Base-by-base conservation (phyloP, 805 yeast species). In the Candida chilensis region DNA sequence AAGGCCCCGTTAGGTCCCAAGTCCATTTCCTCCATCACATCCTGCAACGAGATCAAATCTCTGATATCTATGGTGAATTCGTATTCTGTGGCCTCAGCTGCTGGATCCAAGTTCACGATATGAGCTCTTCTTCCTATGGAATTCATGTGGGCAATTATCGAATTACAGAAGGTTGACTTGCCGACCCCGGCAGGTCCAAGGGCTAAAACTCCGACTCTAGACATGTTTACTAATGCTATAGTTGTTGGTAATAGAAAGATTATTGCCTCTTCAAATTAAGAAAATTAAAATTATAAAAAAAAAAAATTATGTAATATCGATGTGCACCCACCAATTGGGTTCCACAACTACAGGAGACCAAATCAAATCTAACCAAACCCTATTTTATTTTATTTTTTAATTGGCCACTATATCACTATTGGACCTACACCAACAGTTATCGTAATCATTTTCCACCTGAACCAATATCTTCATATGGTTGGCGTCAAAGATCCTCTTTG, bases 111-210 rank as follows among this genome's bases (percentile, higher is more conserved):
- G 50, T 92, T 92, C 12, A 92, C 96, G 24, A 92, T 74, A 54
- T 92, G 96, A 3, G 95, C 96, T 21, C 94, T 64, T 38, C 98
- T 76, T 1, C 97, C 97, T 20, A 83, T 68, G 13, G 86, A 69
- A 52, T 87, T 94, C 78, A 92, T 82, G 52, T 90, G 82, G 1
- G 90, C 58, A 27, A 92, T 80, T 37, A 92, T 69, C 3, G 95
- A 66, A 45, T 85, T 83, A 59, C 97, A 90, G 48, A 90, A 92
- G 0, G 98, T 86, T 28, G 92, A 76, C 54, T 67, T 90, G 8
- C 98, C 98, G 7, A 83, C 97, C 22, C 98, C 98, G 1, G 98
- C 98, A 13, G 98, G 98, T 1, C 98, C 98, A 40, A 92, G 57
- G 1, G 88, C 95, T 38, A 92, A 60, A 9, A 86, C 90, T 34